Evolutionary conservation across 345 rosid species (phyloP).

Genomic region (Dovyalis caffra): DNA sequence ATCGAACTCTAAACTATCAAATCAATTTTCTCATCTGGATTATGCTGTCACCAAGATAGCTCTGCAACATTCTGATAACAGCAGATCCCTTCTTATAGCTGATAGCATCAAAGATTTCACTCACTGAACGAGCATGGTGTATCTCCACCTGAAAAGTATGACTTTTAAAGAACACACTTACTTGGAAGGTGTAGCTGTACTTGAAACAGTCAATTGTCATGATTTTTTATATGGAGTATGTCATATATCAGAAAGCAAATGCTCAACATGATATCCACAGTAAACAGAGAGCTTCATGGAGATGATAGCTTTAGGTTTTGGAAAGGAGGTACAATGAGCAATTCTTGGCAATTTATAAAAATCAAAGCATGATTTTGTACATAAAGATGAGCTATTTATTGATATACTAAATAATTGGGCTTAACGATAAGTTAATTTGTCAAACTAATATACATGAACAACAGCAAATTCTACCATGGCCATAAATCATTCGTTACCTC

Average conservation of each 20-base stretch:
- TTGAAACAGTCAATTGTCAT: background rate
- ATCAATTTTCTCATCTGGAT: slow-evolving; percentile 30
- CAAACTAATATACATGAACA: background rate
- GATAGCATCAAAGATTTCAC: slow-evolving; percentile 37
- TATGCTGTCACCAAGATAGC: slow-evolving; percentile 37
- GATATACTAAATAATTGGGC: no score
- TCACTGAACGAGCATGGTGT: slow-evolving; percentile 23
- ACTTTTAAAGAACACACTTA: background rate
- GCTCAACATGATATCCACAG: no score
- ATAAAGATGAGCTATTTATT: no score
- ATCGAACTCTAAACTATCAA: background rate
- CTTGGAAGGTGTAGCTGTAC: background rate
- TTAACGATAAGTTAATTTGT: no score
- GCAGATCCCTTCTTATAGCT: slow-evolving; percentile 46
- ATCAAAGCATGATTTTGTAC: no score
- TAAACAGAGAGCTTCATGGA: no score
- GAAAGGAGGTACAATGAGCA: no score
- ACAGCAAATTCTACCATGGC: background rate
- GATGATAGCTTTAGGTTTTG: no score
- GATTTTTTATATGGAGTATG: no score
- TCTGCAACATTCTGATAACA: slow-evolving; percentile 41
- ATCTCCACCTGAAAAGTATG: slow-evolving; percentile 31
- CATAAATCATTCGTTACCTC: slow-evolving; percentile 25
- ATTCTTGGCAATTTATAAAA: no score
- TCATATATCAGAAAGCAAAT: no score